phyloP scores from a whole-genome alignment of 2,329 filamentous ascomycete species.

The Colletotrichum tofieldiae region DNA sequence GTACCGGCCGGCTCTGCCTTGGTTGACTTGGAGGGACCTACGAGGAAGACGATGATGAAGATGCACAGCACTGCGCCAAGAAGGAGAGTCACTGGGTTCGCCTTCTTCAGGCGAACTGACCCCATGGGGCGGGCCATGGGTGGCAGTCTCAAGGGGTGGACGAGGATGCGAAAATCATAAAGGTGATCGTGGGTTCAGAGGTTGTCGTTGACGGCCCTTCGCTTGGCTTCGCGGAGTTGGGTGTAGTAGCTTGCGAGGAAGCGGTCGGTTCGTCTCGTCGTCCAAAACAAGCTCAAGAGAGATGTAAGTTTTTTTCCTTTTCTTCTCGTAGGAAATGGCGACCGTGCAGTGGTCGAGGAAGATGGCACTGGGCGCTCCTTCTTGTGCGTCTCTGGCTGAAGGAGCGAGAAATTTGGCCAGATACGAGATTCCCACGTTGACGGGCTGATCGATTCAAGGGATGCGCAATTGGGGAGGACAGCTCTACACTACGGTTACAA shows the following conservation, averaged over 20 bases:
- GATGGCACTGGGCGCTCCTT: slow-evolving; percentile 23
- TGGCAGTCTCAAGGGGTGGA: slow-evolving; percentile 45
- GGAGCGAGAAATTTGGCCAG: slow-evolving; percentile 41
- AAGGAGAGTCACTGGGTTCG: slow-evolving; percentile 82
- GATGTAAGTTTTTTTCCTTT: background rate
- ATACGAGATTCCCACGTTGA: slow-evolving; percentile 39
- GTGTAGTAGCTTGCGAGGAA: slow-evolving; percentile 1
- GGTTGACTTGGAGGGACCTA: slow-evolving; percentile 67
- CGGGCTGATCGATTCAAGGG: slow-evolving; percentile 39
- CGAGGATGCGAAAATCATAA: slow-evolving; percentile 43
- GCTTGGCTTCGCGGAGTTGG: slow-evolving; percentile 23
- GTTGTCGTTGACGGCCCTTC: slow-evolving; percentile 20
- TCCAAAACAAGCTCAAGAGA: background rate
- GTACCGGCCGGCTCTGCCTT: slow-evolving; percentile 64
- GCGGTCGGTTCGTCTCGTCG: slow-evolving; percentile 21
- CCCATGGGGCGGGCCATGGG: slow-evolving; percentile 73
- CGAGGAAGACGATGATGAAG: slow-evolving; percentile 77
- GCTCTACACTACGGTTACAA: slow-evolving; percentile 38
- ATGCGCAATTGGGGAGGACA: slow-evolving; percentile 40
- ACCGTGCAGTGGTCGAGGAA: slow-evolving; percentile 19
- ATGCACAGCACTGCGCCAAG: slow-evolving; percentile 81
- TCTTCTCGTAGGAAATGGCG: background rate
- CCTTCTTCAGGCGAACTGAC: slow-evolving; percentile 82
- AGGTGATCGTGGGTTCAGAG: slow-evolving; percentile 20
- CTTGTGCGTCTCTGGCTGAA: slow-evolving; percentile 34